Evolutionary conservation across 768 basidiomycete species (phyloP), one percentile per base, ranked within the genome.

Genomic region (Lactarius deliciosus): DNA sequence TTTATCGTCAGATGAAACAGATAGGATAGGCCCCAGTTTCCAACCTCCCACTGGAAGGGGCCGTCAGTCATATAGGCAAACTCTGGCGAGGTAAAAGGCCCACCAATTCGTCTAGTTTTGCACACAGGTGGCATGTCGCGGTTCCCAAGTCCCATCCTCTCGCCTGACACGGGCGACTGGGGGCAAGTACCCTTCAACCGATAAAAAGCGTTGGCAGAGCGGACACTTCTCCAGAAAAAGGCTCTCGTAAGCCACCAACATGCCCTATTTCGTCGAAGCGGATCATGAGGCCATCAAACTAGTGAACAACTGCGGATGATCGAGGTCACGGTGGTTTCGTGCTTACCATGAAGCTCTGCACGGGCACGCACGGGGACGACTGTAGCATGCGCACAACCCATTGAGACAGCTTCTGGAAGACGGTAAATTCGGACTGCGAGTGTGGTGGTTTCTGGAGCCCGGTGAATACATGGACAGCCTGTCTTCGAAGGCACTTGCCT

Each of bases 161-260:
- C 74, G 76, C 84, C 83, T 88, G 32, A 83, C 72, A 54, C 89
- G 82, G 36, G 85, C 86, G 3, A 91, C 87, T 0, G 89, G 86
- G 1, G 90, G 91, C 9, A 89, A 79, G 73, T 91, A 88, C 0
- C 86, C 87, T 70, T 92, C 89, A 2, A 79, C 78, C 0, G 88
- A 87, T 25, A 91, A 76, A 32, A 92, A 86, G 20, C 90, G 85
- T 57, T 82, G 77, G 71, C 91, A 93, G 36, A 74, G 76, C 28
- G 75, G 75, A 70, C 91, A 93, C 3, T 78, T 81, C 38, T 85
- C 81, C 59, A 85, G 77, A 70, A 92, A 92, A 28, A 92, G 75
- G 7, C 79, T 81, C 38, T 79, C 78, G 73, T 92, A 92, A 0
- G 84, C 79, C 5, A 76, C 75, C 25, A 90, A 79, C 28, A 88